Evolutionary conservation across 345 rosid species (phyloP).

Genomic region (Acer yangbiense): DNA sequence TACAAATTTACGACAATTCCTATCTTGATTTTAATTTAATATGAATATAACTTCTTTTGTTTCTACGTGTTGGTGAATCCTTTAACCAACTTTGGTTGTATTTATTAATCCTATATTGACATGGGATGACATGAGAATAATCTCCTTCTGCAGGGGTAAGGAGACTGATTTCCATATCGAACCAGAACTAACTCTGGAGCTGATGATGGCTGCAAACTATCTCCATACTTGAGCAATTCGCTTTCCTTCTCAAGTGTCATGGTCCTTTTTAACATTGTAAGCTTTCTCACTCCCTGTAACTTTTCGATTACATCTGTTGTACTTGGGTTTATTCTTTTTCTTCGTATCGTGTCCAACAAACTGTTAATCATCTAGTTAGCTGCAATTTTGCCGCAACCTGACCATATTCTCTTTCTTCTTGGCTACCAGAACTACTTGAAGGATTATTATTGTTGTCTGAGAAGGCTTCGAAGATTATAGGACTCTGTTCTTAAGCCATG

Average conservation of each 20-base stretch:
- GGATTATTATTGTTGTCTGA: slow-evolving; percentile 13
- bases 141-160: slow-evolving; percentile 45
- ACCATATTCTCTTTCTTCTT: neutral
- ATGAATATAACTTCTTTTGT: neutral
- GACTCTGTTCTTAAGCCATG: neutral
- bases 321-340: neutral
- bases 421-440: slow-evolving; percentile 3
- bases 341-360: neutral
- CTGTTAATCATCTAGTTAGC: neutral
- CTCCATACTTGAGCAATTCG: slow-evolving; percentile 49
- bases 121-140: slow-evolving; percentile 7
- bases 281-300: neutral
- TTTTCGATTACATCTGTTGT: neutral
- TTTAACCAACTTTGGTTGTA: neutral
- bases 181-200: slow-evolving; percentile 71
- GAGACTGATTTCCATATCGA: slow-evolving; percentile 67
- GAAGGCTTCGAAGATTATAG: slow-evolving; percentile 11
- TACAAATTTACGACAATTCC: neutral
- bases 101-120: neutral
- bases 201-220: slow-evolving; percentile 77
- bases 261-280: slow-evolving; percentile 6
- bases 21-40: neutral
- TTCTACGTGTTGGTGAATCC: neutral
- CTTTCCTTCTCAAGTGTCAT: slow-evolving; percentile 18
- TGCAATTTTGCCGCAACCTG: neutral